Conservation (phyloP, 257 asterid genomes). For the Fraxinus anomala region DNA sequence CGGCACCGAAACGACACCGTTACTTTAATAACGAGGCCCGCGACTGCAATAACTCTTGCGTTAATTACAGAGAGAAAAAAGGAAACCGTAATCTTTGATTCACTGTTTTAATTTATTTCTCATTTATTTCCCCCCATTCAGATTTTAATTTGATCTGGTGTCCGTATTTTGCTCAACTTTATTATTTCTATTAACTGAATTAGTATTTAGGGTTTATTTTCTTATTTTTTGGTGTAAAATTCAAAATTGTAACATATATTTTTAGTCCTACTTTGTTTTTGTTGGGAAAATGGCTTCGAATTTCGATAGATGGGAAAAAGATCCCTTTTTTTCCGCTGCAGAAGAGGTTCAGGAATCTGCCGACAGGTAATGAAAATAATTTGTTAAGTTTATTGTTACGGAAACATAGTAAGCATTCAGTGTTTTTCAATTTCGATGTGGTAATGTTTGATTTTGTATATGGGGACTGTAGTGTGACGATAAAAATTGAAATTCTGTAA, state of each 20-base stretch:
- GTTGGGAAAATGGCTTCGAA: conserved; percentile 54
- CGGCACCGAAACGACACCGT: conserved; percentile 20
- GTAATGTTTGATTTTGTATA: neutral
- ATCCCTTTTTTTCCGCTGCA: conserved; percentile 89
- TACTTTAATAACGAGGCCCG: neutral
- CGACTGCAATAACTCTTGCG: neutral
- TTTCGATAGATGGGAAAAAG: conserved; percentile 93
- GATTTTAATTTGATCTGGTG: neutral
- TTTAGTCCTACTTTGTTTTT: conserved; percentile 21
- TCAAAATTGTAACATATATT: neutral
- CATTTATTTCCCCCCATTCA: neutral
- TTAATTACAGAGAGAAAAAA: neutral
- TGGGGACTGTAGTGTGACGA: neutral
- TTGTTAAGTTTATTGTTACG: neutral
- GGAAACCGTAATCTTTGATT: neutral
- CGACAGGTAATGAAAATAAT: conserved; percentile 55
- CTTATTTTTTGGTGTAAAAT: neutral
- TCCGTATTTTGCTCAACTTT: neutral
- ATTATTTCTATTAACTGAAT: neutral
- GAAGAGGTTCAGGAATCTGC: conserved; percentile 97
- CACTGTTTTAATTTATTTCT: neutral
- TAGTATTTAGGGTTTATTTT: neutral
- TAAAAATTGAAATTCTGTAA: conserved; percentile 1
- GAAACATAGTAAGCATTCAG: neutral
- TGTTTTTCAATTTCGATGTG: neutral